Base-by-base conservation (phyloP, 257 asterid species). In the Fraxinus cuspidata region DNA sequence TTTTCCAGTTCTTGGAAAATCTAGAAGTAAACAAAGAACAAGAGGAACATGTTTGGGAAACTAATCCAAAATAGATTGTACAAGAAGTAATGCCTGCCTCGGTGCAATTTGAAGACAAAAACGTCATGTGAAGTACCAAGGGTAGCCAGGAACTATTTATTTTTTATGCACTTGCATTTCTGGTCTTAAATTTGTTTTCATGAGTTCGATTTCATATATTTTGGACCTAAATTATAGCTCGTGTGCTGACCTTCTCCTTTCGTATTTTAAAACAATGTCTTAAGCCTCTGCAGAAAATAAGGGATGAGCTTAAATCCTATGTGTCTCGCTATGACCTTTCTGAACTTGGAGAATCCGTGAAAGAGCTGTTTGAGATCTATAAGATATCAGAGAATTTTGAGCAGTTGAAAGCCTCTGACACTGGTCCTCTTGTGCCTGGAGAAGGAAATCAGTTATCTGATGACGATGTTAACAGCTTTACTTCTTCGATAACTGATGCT, bases 221-320 rank as follows among this genome's bases (percentile, higher is more conserved):
- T 68, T 15, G 5, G 63, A 18, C n/a, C 35, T 66, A 25, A 21
- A 49, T 74, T 8, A 58, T 58, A 58, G 66, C 29, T 58, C 13
- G 40, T 31, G 70, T 23, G 29, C 51, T 74, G 58, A 40, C 44
- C 12, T 25, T 15, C 5, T 18, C 18, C 31, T 70, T 44, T 67
- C 56, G 9, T 77, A 63, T 32, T 47, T 29, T 6, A 5, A 69
- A 65, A 42, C 53, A 32, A 69, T 69, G 83, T 80, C 88, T 3
- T 21, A 5, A 93, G 99, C 98, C 97, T 74, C 84, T 89, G 28
- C 96, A 90, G 75, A 86, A 87, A 77, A 81, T 93, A 83, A 88
- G 88, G 60, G 97, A 93, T 16, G 98, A 93, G 85, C 86, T 95
- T 35, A 93, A 84, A 84, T 80, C 90, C 23, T 95, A 93, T 77